Percentiles rank a stretch among this genome's conserved stretches.
phyloP scores from a whole-genome alignment of 208 protist species.

The Herpetomonas tarakana region DNA sequence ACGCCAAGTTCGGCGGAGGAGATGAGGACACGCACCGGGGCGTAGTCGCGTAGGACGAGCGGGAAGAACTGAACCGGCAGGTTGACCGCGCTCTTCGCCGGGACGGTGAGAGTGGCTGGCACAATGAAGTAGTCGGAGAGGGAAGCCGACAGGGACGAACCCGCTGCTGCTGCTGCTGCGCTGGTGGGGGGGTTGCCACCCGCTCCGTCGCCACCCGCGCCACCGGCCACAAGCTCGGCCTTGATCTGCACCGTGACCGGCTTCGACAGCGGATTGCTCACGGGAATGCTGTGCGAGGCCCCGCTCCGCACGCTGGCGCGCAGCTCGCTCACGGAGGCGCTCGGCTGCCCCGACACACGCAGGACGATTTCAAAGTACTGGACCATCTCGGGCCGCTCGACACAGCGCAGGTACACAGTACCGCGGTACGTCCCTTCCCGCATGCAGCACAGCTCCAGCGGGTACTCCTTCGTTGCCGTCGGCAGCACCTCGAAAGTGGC shows the following conservation, averaged over 20 bases:
- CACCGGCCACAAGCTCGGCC: constrained; percentile 44
- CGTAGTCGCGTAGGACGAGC: constrained; percentile 64
- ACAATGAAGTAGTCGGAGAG: constrained; percentile 46
- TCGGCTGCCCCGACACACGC: constrained; percentile 24
- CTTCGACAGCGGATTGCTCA: constrained; percentile 90
- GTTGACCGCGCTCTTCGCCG: constrained; percentile 51
- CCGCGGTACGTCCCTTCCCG: constrained; percentile 80
- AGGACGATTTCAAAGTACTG: constrained; percentile 88
- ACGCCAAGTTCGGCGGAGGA: constrained; percentile 81
- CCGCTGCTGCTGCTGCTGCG: constrained; percentile 2
- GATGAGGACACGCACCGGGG: constrained; percentile 58
- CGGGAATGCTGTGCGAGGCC: constrained; percentile 55
- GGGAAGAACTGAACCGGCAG: constrained; percentile 89
- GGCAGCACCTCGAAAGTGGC: constrained; percentile 89
- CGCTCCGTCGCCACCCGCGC: constrained; percentile 1
- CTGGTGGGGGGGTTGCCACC: not conserved
- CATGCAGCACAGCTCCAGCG: constrained; percentile 73
- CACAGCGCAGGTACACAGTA: constrained; percentile 49
- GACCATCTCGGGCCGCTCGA: constrained; percentile 76
- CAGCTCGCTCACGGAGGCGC: constrained; percentile 58
- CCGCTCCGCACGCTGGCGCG: constrained; percentile 73
- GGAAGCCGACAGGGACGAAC: not conserved
- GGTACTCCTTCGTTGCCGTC: constrained; percentile 52
- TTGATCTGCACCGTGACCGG: constrained; percentile 60
- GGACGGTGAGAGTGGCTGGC: constrained; percentile 52